Evolutionary conservation across 2,329 filamentous ascomycete genomes (phyloP).

Genomic region (Aspergillus quadrilineatus): DNA sequence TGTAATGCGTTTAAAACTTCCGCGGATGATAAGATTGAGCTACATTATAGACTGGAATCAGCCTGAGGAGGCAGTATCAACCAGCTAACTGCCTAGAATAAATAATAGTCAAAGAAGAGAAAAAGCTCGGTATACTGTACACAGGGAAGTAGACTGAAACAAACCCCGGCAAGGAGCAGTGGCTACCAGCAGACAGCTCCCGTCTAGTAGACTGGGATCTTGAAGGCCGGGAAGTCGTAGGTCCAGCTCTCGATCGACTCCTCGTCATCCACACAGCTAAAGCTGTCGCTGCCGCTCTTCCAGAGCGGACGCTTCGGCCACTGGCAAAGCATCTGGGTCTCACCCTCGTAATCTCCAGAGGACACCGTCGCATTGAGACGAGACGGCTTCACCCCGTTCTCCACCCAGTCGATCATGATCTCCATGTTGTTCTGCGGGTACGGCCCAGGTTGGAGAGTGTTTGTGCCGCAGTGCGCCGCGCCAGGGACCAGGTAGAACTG

Average conservation of each 20-base stretch:
- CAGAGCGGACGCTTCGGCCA: slow-evolving; percentile 36
- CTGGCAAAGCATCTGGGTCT: slow-evolving; percentile 37
- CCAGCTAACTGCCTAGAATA: too few species aligned
- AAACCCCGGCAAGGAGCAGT: too few species aligned
- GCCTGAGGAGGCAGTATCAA: too few species aligned
- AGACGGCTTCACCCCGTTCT: slow-evolving; percentile 48
- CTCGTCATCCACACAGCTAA: slow-evolving; percentile 19
- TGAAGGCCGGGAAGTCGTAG: slow-evolving; percentile 18
- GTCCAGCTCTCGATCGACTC: slow-evolving; percentile 20
- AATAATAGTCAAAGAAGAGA: too few species aligned
- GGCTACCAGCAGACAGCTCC: not conserved
- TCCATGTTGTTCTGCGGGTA: slow-evolving; percentile 50
- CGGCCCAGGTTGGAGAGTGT: slow-evolving; percentile 46
- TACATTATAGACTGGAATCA: too few species aligned
- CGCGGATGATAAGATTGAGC: too few species aligned
- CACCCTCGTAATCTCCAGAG: slow-evolving; percentile 30
- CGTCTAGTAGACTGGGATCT: slow-evolving; percentile 18
- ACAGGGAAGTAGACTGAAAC: too few species aligned
- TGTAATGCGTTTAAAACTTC: too few species aligned
- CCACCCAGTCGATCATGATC: slow-evolving; percentile 54
- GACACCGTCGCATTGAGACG: slow-evolving; percentile 45
- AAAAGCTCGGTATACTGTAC: too few species aligned
- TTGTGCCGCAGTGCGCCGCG: slow-evolving; percentile 53
- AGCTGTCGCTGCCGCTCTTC: slow-evolving; percentile 12
- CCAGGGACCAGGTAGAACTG: slow-evolving; percentile 56